Percentiles rank a stretch among this genome's conserved stretches.
phyloP scores from a whole-genome alignment of 116 monocot genomes.

The Dioscorea cayenensis region DNA sequence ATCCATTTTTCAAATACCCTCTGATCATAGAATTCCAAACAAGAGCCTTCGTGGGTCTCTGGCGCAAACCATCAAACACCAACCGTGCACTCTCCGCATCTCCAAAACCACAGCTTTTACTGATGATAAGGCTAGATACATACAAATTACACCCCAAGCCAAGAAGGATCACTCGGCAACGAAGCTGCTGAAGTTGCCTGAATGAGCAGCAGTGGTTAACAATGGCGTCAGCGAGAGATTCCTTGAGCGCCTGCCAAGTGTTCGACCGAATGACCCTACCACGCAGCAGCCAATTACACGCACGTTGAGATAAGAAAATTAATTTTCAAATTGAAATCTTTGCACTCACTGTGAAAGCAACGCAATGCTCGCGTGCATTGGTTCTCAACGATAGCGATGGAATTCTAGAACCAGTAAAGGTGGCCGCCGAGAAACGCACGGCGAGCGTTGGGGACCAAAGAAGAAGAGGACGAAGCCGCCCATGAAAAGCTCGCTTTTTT shows the following conservation, averaged over 20 bases:
- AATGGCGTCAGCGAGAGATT: slow-evolving; percentile 42
- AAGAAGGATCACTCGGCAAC: slow-evolving; percentile 28
- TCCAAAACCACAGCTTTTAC: slow-evolving; percentile 41
- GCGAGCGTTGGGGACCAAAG: no score
- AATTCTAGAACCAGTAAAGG: no score
- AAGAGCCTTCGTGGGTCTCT: slow-evolving; percentile 35
- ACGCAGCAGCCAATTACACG: no score
- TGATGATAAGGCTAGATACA: slow-evolving; percentile 42
- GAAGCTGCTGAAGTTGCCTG: slow-evolving; percentile 27
- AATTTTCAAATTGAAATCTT: no score
- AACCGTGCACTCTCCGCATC: slow-evolving; percentile 18
- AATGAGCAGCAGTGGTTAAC: slow-evolving; percentile 11
- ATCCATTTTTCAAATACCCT: slow-evolving; percentile 31
- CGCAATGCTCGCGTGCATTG: no score
- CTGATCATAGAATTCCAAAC: slow-evolving; percentile 64
- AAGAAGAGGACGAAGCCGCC: no score
- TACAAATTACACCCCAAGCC: slow-evolving; percentile 55
- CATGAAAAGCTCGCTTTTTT: no score
- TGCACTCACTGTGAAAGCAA: no score
- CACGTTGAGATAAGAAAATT: no score
- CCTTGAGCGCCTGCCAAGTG: slow-evolving; percentile 55
- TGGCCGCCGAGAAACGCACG: no score
- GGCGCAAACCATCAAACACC: slow-evolving; percentile 24
- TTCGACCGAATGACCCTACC: no score
- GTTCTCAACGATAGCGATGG: no score